A percentile compares a stretch with the other conserved stretches of the same genome.
Conservation (phyloP, 306 rosid genomes). For the Trifolium repens region DNA sequence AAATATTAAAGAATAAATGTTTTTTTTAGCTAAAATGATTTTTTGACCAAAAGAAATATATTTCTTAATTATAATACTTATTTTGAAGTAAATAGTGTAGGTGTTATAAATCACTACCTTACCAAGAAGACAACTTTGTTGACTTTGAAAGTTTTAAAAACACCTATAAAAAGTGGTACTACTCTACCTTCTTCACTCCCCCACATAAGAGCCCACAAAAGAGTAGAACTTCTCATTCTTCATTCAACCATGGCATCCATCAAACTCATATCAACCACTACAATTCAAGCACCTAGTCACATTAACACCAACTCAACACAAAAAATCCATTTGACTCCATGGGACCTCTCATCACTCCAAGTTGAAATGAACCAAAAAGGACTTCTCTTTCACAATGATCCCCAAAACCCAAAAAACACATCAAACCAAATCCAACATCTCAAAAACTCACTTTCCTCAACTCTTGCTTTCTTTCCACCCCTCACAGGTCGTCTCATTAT, state of each 20-base stretch:
- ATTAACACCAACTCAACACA: neutral
- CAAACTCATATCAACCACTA: slow-evolving; percentile 5
- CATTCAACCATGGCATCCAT: neutral
- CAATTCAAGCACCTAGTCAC: slow-evolving; percentile 4
- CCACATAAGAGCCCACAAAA: neutral
- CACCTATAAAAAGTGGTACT: neutral
- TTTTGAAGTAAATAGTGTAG: too few relatives aligned
- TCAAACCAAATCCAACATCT: slow-evolving; percentile 31
- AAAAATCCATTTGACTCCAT: slow-evolving; percentile 41
- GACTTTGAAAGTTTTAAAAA: neutral
- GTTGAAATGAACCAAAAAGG: slow-evolving; percentile 44
- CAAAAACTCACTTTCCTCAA: slow-evolving; percentile 41
- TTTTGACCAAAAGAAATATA: too few relatives aligned
- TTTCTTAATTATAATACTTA: too few relatives aligned
- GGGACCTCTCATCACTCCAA: slow-evolving; percentile 42
- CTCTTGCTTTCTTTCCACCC: slow-evolving; percentile 42
- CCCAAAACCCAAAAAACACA: neutral
- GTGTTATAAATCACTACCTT: neutral
- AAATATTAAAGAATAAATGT: too few relatives aligned
- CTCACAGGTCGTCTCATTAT: slow-evolving; percentile 43
- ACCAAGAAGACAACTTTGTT: neutral
- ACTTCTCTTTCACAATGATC: slow-evolving; percentile 36
- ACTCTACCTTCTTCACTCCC: neutral
- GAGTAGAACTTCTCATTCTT: neutral
- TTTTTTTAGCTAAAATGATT: too few relatives aligned